Conservation (phyloP, 208 protist species). For the Leishmania aethiopica region DNA sequence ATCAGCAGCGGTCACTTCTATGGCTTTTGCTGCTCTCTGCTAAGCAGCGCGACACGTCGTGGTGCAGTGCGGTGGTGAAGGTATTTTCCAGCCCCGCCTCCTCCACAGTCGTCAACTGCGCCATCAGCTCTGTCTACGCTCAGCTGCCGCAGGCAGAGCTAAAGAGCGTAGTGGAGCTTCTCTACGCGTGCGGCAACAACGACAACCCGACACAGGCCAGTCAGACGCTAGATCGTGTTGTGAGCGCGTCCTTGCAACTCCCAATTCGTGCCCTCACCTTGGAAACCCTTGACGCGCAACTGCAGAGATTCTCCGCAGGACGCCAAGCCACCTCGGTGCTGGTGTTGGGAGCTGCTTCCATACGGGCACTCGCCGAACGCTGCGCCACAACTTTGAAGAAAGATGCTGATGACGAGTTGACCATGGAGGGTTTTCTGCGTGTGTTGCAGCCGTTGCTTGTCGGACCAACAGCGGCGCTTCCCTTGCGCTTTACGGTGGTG, state of each 20-base stretch:
- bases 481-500: not conserved
- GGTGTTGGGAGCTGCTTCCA: conserved; percentile 15
- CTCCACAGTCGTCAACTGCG: conserved; percentile 4
- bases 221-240: conserved; percentile 23
- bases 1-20: conserved; percentile 20
- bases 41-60: conserved; percentile 14
- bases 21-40: conserved; percentile 23
- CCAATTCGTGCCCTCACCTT: conserved; percentile 20
- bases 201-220: conserved; percentile 17
- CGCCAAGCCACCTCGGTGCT: conserved; percentile 14
- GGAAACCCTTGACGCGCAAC: conserved; percentile 1
- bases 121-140: not conserved
- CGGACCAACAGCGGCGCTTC: not conserved
- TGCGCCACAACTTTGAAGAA: not conserved
- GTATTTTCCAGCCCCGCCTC: conserved; percentile 22
- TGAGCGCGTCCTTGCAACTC: conserved; percentile 7
- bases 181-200: conserved; percentile 34
- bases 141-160: conserved; percentile 9
- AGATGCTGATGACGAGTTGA: not conserved
- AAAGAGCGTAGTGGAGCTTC: conserved; percentile 4
- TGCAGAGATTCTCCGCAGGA: conserved; percentile 3
- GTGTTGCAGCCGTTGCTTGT: conserved; percentile 12
- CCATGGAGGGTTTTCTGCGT: conserved; percentile 3
- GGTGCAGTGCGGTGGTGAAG: conserved; percentile 14
- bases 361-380: conserved; percentile 17